Evolutionary conservation across 2,329 filamentous ascomycete species (phyloP).

Genomic region (Fusarium torulosum): DNA sequence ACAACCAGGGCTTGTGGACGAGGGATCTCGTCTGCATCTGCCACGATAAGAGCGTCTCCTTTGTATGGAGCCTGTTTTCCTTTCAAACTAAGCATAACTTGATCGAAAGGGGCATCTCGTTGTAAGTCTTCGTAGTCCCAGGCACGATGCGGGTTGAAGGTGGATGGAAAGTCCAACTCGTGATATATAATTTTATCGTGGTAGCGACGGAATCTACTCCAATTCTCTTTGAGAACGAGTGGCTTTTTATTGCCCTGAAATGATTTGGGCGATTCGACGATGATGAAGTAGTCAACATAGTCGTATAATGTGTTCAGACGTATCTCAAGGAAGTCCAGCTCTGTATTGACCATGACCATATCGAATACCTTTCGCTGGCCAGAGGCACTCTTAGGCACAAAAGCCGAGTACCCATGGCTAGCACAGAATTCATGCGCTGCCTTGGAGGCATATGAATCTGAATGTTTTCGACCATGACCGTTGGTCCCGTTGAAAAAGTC

Average conservation of each 20-base stretch:
- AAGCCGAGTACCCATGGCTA: slow-evolving; percentile 50
- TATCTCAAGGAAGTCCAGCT: slow-evolving; percentile 75
- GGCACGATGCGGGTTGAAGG: slow-evolving; percentile 53
- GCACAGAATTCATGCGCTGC: slow-evolving; percentile 32
- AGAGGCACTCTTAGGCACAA: slow-evolving; percentile 33
- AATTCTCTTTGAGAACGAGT: slow-evolving; percentile 64
- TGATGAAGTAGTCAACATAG: slow-evolving; percentile 73
- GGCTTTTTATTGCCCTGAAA: slow-evolving; percentile 70
- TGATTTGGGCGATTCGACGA: slow-evolving; percentile 69
- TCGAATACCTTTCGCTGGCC: slow-evolving; percentile 57
- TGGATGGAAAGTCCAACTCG: slow-evolving; percentile 60
- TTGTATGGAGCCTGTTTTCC: slow-evolving; percentile 56
- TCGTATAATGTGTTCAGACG: slow-evolving; percentile 68
- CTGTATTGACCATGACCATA: slow-evolving; percentile 71
- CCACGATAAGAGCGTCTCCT: slow-evolving; percentile 69
- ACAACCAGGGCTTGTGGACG: slow-evolving; percentile 63
- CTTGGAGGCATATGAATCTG: no score
- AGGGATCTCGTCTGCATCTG: slow-evolving; percentile 71
- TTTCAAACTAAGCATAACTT: slow-evolving; percentile 64
- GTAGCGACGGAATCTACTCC: slow-evolving; percentile 64
- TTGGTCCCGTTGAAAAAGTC: no score
- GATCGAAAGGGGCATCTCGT: slow-evolving; percentile 68
- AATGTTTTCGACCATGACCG: no score
- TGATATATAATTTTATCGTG: slow-evolving; percentile 72
- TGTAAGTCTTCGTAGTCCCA: slow-evolving; percentile 66